Base-by-base conservation (phyloP, 371 early-diverging fungal genomes). In the Mortierella sp. region DNA sequence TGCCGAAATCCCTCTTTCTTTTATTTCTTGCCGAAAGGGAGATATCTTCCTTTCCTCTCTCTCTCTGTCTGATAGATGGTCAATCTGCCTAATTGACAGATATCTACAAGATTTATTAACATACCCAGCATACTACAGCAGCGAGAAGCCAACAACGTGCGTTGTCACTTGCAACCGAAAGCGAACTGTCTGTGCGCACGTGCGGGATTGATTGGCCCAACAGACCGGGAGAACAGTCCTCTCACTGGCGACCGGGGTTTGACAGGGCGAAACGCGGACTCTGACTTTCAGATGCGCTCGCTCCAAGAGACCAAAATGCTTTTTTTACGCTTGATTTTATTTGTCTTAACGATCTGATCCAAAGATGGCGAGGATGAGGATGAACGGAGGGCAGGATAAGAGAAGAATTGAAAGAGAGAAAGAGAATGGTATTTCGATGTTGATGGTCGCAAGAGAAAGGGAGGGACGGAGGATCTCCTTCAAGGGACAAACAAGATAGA, bases 171-270 rank as follows among this genome's bases (percentile, higher is more conserved):
- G n/a, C n/a, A n/a, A n/a, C n/a, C n/a, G n/a, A 58, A n/a, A 50
- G 47, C 5, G 19, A 58, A 31, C 19, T 58, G 58, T 34, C 22
- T 31, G 58, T 58, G 58, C 58, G 37, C 58, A 58, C 58, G 58
- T 58, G 58, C 58, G 58, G 22, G 7, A 58, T 16, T 58, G 58
- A 58, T 58, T 58, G 58, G 58, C 58, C 37, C 47, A 47, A 47
- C 19, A 53, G 29, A 16, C 22, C 22, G 11, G 19, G 22, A 16
- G 22, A 19, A 31, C 31, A 58, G 31, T 58, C 16, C 19, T 58
- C 31, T 4, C 22, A 7, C 7, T 31, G 55, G 58, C 34, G 58
- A 34, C 58, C 58, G 58, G 58, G 58, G 58, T 58, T 47, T 58
- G 58, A 58, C 16, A 45, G 47, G 31, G 58, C 58, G 34, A 34